Base-by-base conservation (phyloP, 495 filamentous ascomycete genomes). In the Tricharina praecox region DNA sequence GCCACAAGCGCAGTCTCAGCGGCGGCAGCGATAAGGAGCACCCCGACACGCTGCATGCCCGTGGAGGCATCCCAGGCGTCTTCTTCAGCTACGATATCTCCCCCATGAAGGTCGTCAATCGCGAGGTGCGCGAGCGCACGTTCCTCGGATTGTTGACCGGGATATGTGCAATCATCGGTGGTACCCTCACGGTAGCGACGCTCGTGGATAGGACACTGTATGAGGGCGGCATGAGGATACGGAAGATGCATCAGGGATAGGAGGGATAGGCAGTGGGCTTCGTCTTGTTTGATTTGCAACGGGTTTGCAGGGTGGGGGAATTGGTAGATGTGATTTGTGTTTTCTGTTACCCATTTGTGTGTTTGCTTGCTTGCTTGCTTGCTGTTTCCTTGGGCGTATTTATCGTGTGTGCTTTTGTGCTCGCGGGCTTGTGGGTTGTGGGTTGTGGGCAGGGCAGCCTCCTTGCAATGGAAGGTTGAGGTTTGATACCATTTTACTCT, bases 41-140 rank as follows among this genome's bases (percentile, higher is more conserved):
- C 64, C 75, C 84, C 60, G 87, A 93, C 67, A 75, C 85, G 4
- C 63, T 93, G 52, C 92, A 96, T 64, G 82, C 87, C 1, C 64
- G 76, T 50, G 85, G 82, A 43, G 90, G 90, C 45, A 96, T 97
- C 57, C 90, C 90, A 2, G 92, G 92, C 3, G 86, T 97, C 10
- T 97, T 96, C 70, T 95, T 97, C 68, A 90, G 83, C 52, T 97
- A 96, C 58, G 90, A 99, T 62, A 96, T 99, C 66, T 96, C 90
- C 2, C 90, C 90, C 23, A 96, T 99, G 92, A 99, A 96, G 66
- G 92, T 99, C 35, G 81, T 99, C 67, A 99, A 96, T 69, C 77
- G 85, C 33, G 90, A 99, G 68, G 81, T 80, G 51, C 76, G 84
- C 16, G 66, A 76, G 15, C 95, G 95, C 68, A 76, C 78, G 13